Base-by-base conservation (phyloP, 345 rosid species). In the Ricinus communis region DNA sequence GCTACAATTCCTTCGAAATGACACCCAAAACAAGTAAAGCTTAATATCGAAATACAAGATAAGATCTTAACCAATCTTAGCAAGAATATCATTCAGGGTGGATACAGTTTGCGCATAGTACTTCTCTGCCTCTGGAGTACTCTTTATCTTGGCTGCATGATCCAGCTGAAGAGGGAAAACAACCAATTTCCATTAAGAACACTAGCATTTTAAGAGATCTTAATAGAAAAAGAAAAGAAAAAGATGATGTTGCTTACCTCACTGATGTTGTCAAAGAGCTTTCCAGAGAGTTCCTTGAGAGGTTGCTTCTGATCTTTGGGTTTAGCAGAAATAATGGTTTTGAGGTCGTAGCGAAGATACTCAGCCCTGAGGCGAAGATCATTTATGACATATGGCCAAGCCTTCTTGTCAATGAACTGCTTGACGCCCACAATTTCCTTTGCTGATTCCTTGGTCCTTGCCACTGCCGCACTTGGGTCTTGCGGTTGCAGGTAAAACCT, bases 131-230 rank as follows among this genome's bases (percentile, higher is more conserved):
- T 88, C 81, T 2, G 91, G 71, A 60, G 79, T 59, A 91, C 88
- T 91, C 90, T 90, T 94, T 47, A 74, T 81, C 89, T 94, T 94
- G 22, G 97, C 97, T 47, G 98, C 98, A 70, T 91, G 76, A 75
- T 94, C 98, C 81, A 91, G 69, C 98, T 94, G 83, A 68, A 38
- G 65, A 53, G 61, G 22, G 75, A 78, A 53, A 36, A 21, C 24
- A 25, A 9, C 31, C 30, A 65, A 6, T 45, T 40, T 22, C 30
- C 47, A 43, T 43, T 1, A 5, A 55, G 1, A 41, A 28, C 55
- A 69, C 22, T 7, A 66, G 60, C 61, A 15, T 40, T 58, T 47
- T 21, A 10, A 16, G 3, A 59, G n/a, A n/a, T n/a, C n/a, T n/a
- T n/a, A n/a, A n/a, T n/a, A n/a, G n/a, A n/a, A n/a, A 19, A 16